Conservation (phyloP, 225 moss, liverwort and hornwort species). For the Neckera pumila region DNA sequence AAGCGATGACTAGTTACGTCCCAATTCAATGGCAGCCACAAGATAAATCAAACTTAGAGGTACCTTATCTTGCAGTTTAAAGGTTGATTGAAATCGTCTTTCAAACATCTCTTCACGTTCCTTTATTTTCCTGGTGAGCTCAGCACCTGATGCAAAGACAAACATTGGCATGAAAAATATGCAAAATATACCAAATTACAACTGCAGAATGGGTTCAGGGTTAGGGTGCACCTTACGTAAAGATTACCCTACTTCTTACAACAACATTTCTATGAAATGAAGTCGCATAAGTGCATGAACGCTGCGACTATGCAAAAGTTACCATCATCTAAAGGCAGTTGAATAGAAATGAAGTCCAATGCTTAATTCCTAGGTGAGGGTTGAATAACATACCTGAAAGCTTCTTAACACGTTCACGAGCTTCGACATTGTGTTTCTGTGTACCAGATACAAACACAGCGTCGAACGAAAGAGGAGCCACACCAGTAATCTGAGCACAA, state of each 20-base stretch:
- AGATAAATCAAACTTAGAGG: background rate
- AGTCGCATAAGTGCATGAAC: background rate
- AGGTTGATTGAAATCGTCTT: slow-evolving; percentile 64
- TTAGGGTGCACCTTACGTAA: background rate
- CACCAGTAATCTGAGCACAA: slow-evolving; percentile 58
- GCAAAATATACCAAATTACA: background rate
- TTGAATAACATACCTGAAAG: slow-evolving; percentile 41
- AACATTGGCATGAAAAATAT: background rate
- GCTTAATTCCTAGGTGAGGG: background rate
- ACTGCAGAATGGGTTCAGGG: background rate
- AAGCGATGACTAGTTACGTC: background rate
- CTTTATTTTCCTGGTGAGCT: slow-evolving; percentile 40
- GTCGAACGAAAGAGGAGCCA: slow-evolving; percentile 59
- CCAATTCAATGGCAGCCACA: background rate
- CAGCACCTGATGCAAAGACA: background rate
- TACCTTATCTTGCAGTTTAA: slow-evolving; percentile 61
- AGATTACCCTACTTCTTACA: background rate
- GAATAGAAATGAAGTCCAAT: background rate
- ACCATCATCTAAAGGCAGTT: background rate
- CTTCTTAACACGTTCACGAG: slow-evolving; percentile 33
- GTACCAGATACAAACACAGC: slow-evolving; percentile 75
- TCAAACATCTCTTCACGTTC: slow-evolving; percentile 75
- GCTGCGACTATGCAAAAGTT: background rate
- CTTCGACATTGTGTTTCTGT: slow-evolving; percentile 7
- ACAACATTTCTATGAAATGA: background rate